Base-by-base conservation (phyloP, 2,329 filamentous ascomycete genomes). In the Pseudopyrenochaeta lycopersici region DNA sequence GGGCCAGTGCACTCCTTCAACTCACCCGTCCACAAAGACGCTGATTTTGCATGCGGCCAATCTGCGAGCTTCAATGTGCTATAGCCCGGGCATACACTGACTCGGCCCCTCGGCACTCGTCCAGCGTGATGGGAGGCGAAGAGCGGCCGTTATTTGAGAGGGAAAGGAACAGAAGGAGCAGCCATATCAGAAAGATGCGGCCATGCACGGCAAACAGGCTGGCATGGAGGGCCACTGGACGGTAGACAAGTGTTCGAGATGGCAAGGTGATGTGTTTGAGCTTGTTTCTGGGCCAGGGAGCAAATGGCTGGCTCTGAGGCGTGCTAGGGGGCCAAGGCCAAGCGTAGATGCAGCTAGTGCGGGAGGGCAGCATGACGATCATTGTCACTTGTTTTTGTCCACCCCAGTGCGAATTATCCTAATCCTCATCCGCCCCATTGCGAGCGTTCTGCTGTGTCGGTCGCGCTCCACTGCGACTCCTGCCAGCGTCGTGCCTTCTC, bases 251-350 rank as follows among this genome's bases (percentile, higher is more conserved):
- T 29, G 33, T 32, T 23, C n/a, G 23, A 23, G 45, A 49, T 53
- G 53, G 50, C 47, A 56, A 53, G 44, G 20, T 32, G 42, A 46
- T 15, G 27, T 48, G 55, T 58, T 58, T 58, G 55, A 55, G 51
- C 46, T 35, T 57, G 53, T 50, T 44, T 46, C 45, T 51, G 32
- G 40, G n/a, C 11, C 12, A 23, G 45, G n/a, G 9, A 18, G n/a
- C 40, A 42, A 11, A 18, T n/a, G 7, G 40, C n/a, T 4, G 40
- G 40, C 21, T 27, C 20, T 29, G 23, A 15, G 21, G 40, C 27
- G n/a, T 30, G 21, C 35, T 7, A 10, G 41, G 21, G 10, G 36
- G 36, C 3, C 36, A 6, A n/a, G 7, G 40, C 40, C 23, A 14
- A 7, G 40, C 7, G 2, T 11, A 18, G 11, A 29, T 29, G 11